Percentiles rank a stretch among this genome's conserved stretches.
Evolutionary conservation across 2,329 filamentous ascomycete genomes (phyloP).

Genomic region (Thermoascus crustaceus): DNA sequence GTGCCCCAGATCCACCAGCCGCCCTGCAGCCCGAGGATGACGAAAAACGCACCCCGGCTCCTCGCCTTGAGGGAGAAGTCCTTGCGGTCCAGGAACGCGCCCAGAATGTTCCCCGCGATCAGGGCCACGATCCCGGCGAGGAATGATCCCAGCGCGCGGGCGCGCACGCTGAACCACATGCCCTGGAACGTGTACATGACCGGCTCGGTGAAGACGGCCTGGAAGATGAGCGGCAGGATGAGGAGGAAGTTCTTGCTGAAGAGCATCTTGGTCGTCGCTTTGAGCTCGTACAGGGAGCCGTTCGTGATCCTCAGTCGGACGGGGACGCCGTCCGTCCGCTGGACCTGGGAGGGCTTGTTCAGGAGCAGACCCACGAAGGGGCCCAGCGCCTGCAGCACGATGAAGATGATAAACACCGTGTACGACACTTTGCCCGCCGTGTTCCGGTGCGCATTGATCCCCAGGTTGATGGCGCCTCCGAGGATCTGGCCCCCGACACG

Average conservation of each 20-base stretch:
- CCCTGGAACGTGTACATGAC: conserved; percentile 63
- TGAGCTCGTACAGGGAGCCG: conserved; percentile 52
- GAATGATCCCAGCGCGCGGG: conserved; percentile 63
- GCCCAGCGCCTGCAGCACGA: conserved; percentile 58
- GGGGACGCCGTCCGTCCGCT: conserved; percentile 56
- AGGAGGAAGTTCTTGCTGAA: conserved; percentile 55
- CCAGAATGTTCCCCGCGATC: conserved; percentile 57
- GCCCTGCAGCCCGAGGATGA: conserved; percentile 48
- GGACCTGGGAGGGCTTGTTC: conserved; percentile 52
- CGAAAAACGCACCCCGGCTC: conserved; percentile 48
- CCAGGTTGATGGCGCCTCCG: conserved; percentile 63
- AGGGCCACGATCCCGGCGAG: conserved; percentile 61
- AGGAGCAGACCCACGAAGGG: conserved; percentile 58
- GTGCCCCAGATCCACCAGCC: conserved; percentile 68
- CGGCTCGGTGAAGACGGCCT: conserved; percentile 62
- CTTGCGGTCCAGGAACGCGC: conserved; percentile 55
- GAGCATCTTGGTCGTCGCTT: conserved; percentile 51
- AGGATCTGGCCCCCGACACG: conserved; percentile 59
- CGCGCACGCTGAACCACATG: conserved; percentile 63
- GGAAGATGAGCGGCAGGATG: conserved; percentile 59
- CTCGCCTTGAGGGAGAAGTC: conserved; percentile 47
- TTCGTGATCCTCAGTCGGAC: conserved; percentile 53
- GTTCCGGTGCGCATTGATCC: conserved; percentile 52
- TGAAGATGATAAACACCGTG: conserved; percentile 61
- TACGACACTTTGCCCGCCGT: conserved; percentile 60